Evolutionary conservation across 108 stramenopile species (phyloP), one percentile per base, ranked within the genome.

Genomic region (Pseudonitzschia multistriata): DNA sequence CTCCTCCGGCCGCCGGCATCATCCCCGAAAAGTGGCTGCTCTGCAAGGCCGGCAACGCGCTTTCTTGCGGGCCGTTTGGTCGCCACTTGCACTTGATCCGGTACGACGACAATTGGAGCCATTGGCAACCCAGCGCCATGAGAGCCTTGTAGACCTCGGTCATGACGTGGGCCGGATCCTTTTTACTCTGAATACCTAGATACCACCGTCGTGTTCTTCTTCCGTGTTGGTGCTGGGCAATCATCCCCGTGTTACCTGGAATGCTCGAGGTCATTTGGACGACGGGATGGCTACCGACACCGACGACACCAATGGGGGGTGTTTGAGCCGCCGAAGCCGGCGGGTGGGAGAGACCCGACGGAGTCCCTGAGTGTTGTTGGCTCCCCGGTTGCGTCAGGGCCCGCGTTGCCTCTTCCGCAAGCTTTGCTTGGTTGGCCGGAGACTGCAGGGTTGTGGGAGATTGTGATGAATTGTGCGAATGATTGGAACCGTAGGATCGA

Each of bases 111-210:
- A 96, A 66, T 62, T 92, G 91, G 11, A 90, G 82, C 99, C 99
- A 99, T 68, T 96, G 94, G 72, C 97, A 99, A 35, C 90, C 90
- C 53, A 98, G 78, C 37, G 94, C 91, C 79, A 89, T 87, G 57
- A 99, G 77, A 10, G 99, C 99, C 71, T 97, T 96, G 82, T 97
- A 98, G 22, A 99, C 99, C 80, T 99, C 99, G 6, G 89, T 97
- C 99, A 99, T 99, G 53, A 99, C 99, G 71, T 96, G 97, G 19
- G 94, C 97, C n/a, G 99, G 99, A 57, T 99, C 97, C 72, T 98
- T 98, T 72, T 98, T 98, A 77, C 92, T 93, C 83, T 99, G 98
- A 70, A 98, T 98, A 34, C 98, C 98, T 45, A 99, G 82, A 72
- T 98, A 99, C 98, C 98, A 99, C 47, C 96, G 68, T 49, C 98